Evolutionary conservation across 2,329 filamentous ascomycete species (phyloP), one percentile per base, ranked within the genome.

Genomic region (Coniochaeta sp.): DNA sequence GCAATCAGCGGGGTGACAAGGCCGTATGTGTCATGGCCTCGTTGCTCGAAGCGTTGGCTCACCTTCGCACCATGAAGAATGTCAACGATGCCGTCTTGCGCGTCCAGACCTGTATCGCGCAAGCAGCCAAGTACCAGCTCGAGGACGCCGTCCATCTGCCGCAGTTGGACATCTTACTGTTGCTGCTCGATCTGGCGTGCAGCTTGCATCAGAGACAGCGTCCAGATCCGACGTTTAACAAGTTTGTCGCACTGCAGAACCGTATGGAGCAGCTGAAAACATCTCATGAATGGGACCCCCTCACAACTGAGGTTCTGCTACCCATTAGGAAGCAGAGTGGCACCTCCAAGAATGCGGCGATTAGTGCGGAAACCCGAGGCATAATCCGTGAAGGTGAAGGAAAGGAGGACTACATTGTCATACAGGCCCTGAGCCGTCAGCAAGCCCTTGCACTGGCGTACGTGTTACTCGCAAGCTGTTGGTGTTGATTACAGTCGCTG

Each of bases 51-150:
- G 86, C 85, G 0, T 73, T 91, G 49, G 77, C 85, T 1, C 79
- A 89, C 56, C 71, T 91, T 48, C 82, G 81, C 55, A 79, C 78
- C 7, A 77, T 77, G 54, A 82, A 81, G 49, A 72, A 82, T 9
- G 38, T 42, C 38, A 42, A 42, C 38, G 86, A 89, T 54, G 78
- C 79, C 54, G 70, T 86, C n/a, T 82, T 87, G 56, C 78, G 85
- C 53, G 82, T 89, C 28, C 86, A 90, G 60, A 76, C 79, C 42
- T 87, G 87, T 50, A 79, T 92, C 57, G 87, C 88, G n/a, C 79
- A 85, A 49, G 86, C 84, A 6, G 76, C 85, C 53, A 88, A 85
- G 58, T 78, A 85, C 51, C 88, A 92, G 62, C 72, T 87, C 10
- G 80, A 87, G 33, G 74, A 78, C 1, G 74, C 78, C n/a, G 74